A percentile compares a stretch with the other conserved stretches of the same genome.
Evolutionary conservation across 2,329 filamentous ascomycete genomes (phyloP).

Genomic region (Thielaviopsis punctulata): DNA sequence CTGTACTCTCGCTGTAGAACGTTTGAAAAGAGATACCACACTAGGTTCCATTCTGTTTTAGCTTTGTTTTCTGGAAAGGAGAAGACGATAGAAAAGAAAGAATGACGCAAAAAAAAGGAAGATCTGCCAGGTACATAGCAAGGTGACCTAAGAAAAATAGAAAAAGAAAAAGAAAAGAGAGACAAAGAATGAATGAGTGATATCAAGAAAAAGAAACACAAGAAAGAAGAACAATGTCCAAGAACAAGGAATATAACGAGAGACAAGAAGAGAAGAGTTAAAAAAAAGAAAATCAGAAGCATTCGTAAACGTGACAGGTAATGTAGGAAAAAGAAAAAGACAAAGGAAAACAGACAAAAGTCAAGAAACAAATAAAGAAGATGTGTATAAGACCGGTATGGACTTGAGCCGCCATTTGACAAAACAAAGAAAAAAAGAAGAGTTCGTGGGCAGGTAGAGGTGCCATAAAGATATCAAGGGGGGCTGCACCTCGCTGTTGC

Average conservation of each 20-base stretch:
- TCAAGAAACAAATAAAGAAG: not conserved
- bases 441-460: not conserved
- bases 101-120: too few species aligned
- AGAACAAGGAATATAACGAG: constrained; percentile 4
- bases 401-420: constrained; percentile 1
- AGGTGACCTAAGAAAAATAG: not conserved
- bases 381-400: constrained; percentile 1
- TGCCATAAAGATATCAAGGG: not conserved
- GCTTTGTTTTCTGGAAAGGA: too few species aligned
- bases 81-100: too few species aligned
- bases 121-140: too few species aligned
- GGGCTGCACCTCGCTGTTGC: not conserved
- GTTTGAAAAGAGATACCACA: not conserved
- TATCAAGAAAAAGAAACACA: not conserved
- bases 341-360: constrained; percentile 3
- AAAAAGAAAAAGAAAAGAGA: not conserved
- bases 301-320: constrained; percentile 11
- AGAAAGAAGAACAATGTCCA: not conserved
- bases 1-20: too few species aligned
- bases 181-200: not conserved
- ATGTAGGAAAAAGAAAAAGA: constrained; percentile 9
- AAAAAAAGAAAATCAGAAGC: constrained; percentile 7
- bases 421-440: not conserved
- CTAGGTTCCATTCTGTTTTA: too few species aligned
- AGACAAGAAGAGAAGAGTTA: constrained; percentile 5